These are phyloP conservation scores for Boletus coccyginus DNA, from an alignment of 768 basidiomycete species.

Conservation along the genomic window DNA sequence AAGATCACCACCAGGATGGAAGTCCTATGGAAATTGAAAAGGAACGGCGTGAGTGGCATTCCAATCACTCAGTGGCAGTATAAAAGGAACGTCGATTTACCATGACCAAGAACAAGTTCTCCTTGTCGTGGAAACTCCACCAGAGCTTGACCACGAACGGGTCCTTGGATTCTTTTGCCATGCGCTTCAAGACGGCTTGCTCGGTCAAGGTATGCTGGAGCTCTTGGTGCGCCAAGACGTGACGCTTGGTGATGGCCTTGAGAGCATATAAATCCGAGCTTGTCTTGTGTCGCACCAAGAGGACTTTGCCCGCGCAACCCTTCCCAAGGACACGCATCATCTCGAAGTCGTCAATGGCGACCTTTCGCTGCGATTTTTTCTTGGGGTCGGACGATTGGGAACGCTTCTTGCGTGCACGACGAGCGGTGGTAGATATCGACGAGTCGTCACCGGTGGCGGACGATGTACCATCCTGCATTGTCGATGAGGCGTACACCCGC, in stretches of 20 bases:
- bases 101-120: slow-evolving; percentile 97
- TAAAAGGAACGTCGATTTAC: slow-evolving; percentile 38
- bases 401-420: slow-evolving; percentile 53
- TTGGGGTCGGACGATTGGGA: slow-evolving; percentile 47
- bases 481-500: slow-evolving; percentile 56
- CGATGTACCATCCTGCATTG: slow-evolving; percentile 49
- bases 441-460: slow-evolving; percentile 69
- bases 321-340: slow-evolving; percentile 96
- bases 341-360: slow-evolving; percentile 89
- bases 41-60: slow-evolving; percentile 9
- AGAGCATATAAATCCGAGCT: slow-evolving; percentile 79
- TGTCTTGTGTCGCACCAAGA: slow-evolving; percentile 81
- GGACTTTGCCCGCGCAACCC: slow-evolving; percentile 95
- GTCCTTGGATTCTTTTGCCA: slow-evolving; percentile 85
- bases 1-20: slow-evolving; percentile 94
- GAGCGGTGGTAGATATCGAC: slow-evolving; percentile 57
- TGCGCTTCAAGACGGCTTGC: slow-evolving; percentile 90
- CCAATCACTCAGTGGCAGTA: slow-evolving; percentile 1
- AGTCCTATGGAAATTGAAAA: slow-evolving; percentile 54
- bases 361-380: slow-evolving; percentile 62
- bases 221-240: slow-evolving; percentile 96
- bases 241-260: slow-evolving; percentile 97
- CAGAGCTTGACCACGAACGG: slow-evolving; percentile 95
- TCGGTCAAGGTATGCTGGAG: slow-evolving; percentile 95
- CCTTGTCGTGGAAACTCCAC: slow-evolving; percentile 98